Evolutionary conservation across 2,329 filamentous ascomycete genomes (phyloP).

Genomic region (Pleoardoris graminearum): DNA sequence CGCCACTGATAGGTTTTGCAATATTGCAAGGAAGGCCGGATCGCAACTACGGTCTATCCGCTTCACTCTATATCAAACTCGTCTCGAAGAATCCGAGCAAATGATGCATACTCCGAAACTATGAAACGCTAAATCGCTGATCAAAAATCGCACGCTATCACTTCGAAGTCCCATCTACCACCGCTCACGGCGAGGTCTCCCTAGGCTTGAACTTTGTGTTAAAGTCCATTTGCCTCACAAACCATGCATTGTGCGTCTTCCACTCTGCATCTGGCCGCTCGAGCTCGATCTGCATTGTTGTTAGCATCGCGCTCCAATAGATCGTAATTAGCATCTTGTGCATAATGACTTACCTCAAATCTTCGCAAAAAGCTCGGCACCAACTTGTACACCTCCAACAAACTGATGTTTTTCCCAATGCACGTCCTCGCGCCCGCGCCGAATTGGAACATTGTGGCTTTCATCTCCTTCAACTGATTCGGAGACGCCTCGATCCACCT

Average conservation of each 20-base stretch:
- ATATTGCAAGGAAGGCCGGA: too few species aligned
- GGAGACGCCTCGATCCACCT: slow-evolving; percentile 63
- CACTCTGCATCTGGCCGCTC: slow-evolving; percentile 47
- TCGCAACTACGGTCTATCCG: too few species aligned
- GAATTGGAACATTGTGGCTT: slow-evolving; percentile 72
- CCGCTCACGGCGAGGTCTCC: slow-evolving; percentile 4
- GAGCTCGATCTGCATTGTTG: slow-evolving; percentile 42
- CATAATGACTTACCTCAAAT: slow-evolving; percentile 59
- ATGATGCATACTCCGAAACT: background rate
- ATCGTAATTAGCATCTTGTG: too few species aligned
- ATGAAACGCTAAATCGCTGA: slow-evolving; percentile 5
- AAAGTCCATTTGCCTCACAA: slow-evolving; percentile 53
- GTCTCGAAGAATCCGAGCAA: too few species aligned
- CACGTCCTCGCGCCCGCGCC: slow-evolving; percentile 72
- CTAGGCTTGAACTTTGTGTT: slow-evolving; percentile 48
- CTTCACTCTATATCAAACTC: too few species aligned
- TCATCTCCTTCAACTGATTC: slow-evolving; percentile 66
- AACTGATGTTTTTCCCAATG: slow-evolving; percentile 59
- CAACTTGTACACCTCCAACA: slow-evolving; percentile 57
- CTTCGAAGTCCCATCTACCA: background rate
- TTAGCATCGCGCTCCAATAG: too few species aligned
- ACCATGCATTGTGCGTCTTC: slow-evolving; percentile 59
- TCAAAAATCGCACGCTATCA: background rate
- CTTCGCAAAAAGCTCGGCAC: slow-evolving; percentile 62
- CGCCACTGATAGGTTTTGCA: too few species aligned